phyloP scores from a whole-genome alignment of 2,329 filamentous ascomycete genomes.

The Didymosphaeria variabile region DNA sequence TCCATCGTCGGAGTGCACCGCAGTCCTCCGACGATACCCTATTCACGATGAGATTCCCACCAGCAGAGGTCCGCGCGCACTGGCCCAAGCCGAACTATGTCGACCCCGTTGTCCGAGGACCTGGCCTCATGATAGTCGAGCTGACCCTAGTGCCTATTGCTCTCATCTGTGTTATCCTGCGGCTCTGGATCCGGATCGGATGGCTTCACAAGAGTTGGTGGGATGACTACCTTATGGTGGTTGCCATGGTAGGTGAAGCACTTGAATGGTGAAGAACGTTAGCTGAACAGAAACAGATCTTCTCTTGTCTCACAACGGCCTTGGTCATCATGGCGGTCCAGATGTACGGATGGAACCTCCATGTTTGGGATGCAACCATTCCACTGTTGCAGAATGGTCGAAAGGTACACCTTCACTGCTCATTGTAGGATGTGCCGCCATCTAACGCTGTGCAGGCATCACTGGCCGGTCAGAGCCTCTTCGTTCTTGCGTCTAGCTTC shows the following conservation, averaged over 20 bases:
- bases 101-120: constrained; percentile 53
- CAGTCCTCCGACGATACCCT: constrained; percentile 26
- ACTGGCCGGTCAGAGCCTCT: constrained; percentile 49
- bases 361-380: constrained; percentile 47
- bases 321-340: constrained; percentile 48
- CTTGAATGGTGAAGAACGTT: constrained; percentile 23
- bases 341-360: constrained; percentile 50
- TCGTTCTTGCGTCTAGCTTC: constrained; percentile 49
- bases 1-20: constrained; percentile 31
- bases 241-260: constrained; percentile 43
- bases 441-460: constrained; percentile 43
- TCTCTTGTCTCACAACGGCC: constrained; percentile 43
- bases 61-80: constrained; percentile 44
- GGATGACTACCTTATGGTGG: constrained; percentile 51
- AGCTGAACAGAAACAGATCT: constrained; percentile 38
- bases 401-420: constrained; percentile 39
- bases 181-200: constrained; percentile 47
- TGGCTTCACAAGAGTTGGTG: constrained; percentile 51
- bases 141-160: constrained; percentile 48
- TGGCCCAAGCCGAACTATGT: constrained; percentile 57
- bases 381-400: constrained; percentile 42
- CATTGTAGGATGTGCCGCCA: constrained; percentile 25
- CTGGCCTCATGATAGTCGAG: constrained; percentile 53
- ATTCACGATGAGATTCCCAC: constrained; percentile 44
- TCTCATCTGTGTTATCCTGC: constrained; percentile 45